These are phyloP conservation scores for Pyrus betulifolia DNA, from an alignment of 306 rosid genomes.

Conservation along the genomic window DNA sequence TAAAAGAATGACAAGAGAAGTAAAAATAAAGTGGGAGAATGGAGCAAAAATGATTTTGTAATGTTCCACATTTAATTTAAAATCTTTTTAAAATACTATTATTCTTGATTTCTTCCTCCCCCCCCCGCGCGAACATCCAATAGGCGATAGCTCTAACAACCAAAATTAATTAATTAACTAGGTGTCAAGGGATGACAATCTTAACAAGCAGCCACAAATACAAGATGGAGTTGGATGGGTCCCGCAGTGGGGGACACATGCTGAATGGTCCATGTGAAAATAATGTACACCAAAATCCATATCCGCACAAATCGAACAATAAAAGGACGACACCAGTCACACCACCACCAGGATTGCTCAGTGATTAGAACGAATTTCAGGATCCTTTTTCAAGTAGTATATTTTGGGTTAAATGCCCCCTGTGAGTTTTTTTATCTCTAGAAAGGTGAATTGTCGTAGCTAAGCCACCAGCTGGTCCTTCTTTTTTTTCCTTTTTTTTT, in stretches of 20 bases:
- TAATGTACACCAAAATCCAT: neutral
- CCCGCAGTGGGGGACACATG: slow-evolving; percentile 2
- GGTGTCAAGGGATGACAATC: neutral
- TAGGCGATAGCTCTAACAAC: neutral
- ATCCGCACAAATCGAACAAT: neutral
- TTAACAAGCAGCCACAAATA: neutral
- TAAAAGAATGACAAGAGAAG: too few species aligned
- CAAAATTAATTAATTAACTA: neutral
- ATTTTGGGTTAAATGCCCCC: accelerated
- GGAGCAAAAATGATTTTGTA: too few species aligned
- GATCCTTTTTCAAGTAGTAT: too few species aligned
- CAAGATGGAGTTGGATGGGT: neutral
- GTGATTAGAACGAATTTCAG: too few species aligned
- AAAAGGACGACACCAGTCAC: neutral
- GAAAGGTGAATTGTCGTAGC: accelerated
- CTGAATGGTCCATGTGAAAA: slow-evolving; percentile 19
- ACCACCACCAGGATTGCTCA: too few species aligned
- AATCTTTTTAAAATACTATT: neutral
- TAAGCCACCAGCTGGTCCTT: too few species aligned
- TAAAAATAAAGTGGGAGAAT: too few species aligned
- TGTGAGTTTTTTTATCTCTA: too few species aligned
- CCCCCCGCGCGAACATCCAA: neutral
- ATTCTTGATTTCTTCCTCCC: neutral
- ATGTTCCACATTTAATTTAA: too few species aligned
- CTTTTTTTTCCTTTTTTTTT: too few species aligned